These are phyloP conservation scores for Ajuga chamaepitys DNA, from an alignment of 257 asterid species.

Conservation along the genomic window DNA sequence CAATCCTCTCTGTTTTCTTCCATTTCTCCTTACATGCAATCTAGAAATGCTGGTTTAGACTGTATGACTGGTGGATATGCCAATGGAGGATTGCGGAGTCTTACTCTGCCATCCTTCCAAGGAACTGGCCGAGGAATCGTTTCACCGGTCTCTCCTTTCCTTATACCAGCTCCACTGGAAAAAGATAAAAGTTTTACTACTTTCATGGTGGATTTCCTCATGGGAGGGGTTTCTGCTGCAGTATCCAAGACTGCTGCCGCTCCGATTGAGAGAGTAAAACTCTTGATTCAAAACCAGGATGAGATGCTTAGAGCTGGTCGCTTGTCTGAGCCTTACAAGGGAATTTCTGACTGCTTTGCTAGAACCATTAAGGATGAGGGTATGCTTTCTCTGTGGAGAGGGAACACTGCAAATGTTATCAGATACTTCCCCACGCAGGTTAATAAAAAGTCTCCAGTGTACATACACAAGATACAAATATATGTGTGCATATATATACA, in stretches of 20 bases:
- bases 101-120: constrained; percentile 18
- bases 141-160: constrained; percentile 31
- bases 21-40: constrained; percentile 30
- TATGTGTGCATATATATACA: neutral
- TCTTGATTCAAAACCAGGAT: constrained; percentile 70
- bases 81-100: constrained; percentile 35
- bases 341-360: constrained; percentile 60
- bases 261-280: constrained; percentile 81
- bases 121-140: constrained; percentile 20
- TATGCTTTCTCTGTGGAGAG: constrained; percentile 64
- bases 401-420: constrained; percentile 65
- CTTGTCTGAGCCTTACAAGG: constrained; percentile 62
- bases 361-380: constrained; percentile 73
- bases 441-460: too few species aligned
- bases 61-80: constrained; percentile 30
- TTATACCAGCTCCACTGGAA: constrained; percentile 43
- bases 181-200: constrained; percentile 34
- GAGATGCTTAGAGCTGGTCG: constrained; percentile 76
- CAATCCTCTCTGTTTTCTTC: constrained; percentile 32
- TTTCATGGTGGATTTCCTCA: constrained; percentile 64
- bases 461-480: neutral
- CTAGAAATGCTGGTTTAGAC: constrained; percentile 26
- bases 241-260: constrained; percentile 75
- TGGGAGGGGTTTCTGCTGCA: constrained; percentile 88
- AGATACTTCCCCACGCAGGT: constrained; percentile 90